Conservation (phyloP, 1,284 basidiomycete species). For the Athelia psychrophila region DNA sequence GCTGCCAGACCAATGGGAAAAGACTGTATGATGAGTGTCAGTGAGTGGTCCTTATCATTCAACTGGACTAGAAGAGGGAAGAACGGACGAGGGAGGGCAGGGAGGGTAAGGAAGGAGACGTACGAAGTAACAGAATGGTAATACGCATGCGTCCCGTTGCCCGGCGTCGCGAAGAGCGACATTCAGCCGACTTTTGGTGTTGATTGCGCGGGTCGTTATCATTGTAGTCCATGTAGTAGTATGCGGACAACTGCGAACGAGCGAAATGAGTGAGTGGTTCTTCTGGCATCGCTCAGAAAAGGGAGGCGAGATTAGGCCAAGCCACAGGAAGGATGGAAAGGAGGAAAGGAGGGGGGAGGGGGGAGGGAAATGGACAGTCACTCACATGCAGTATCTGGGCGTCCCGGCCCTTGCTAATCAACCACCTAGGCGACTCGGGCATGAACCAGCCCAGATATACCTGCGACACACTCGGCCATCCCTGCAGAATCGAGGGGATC, state of each 20-base stretch:
- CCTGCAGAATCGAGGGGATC: constrained; percentile 68
- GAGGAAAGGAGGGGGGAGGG: too few relatives aligned
- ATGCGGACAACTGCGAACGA: constrained; percentile 57
- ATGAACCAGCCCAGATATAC: constrained; percentile 57
- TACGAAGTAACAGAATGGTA: constrained; percentile 65
- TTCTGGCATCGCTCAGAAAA: too few relatives aligned
- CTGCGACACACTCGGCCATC: constrained; percentile 59
- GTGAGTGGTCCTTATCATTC: too few relatives aligned
- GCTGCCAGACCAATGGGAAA: constrained; percentile 76
- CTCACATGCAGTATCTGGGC: constrained; percentile 61
- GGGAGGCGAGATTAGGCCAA: too few relatives aligned
- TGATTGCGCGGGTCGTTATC: constrained; percentile 48
- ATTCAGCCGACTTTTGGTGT: constrained; percentile 61
- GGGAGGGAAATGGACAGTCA: too few relatives aligned
- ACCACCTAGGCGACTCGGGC: constrained; percentile 73
- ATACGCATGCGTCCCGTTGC: constrained; percentile 70
- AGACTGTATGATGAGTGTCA: too few relatives aligned
- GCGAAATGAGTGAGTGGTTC: too few relatives aligned
- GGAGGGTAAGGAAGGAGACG: too few relatives aligned
- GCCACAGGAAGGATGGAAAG: too few relatives aligned
- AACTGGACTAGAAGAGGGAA: too few relatives aligned
- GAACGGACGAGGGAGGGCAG: too few relatives aligned
- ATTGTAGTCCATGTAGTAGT: constrained; percentile 74
- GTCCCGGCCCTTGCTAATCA: constrained; percentile 64
- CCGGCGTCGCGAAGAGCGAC: constrained; percentile 52